Evolutionary conservation across 805 yeast genomes (phyloP).

Genomic region (Lipomyces sp.): DNA sequence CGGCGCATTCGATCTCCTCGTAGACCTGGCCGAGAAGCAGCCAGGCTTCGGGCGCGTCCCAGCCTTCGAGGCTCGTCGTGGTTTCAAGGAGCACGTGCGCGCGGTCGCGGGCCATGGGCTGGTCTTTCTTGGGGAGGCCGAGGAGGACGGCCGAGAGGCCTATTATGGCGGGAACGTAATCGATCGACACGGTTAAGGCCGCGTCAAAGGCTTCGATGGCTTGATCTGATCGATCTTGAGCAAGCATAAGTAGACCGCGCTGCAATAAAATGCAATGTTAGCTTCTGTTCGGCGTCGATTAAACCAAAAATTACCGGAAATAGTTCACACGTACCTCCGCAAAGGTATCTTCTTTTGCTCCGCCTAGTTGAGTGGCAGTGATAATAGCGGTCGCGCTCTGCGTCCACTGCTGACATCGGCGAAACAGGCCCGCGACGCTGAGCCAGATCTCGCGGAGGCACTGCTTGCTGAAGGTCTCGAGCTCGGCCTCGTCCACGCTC

Average conservation of each 20-base stretch:
- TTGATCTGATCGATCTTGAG: slow-evolving; percentile 11
- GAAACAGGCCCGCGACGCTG: slow-evolving; percentile 25
- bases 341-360: slow-evolving; percentile 25
- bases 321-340: slow-evolving; percentile 14
- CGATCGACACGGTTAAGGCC: slow-evolving; percentile 26
- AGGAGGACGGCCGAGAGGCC: slow-evolving; percentile 16
- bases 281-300: not conserved
- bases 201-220: slow-evolving; percentile 25
- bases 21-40: slow-evolving; percentile 19
- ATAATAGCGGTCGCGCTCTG: slow-evolving; percentile 25
- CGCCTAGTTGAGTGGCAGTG: slow-evolving; percentile 27
- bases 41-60: slow-evolving; percentile 28
- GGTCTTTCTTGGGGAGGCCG: slow-evolving; percentile 12
- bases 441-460: slow-evolving; percentile 28
- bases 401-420: slow-evolving; percentile 16
- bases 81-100: slow-evolving; percentile 24
- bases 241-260: slow-evolving; percentile 23
- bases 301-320: not conserved
- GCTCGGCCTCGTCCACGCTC: slow-evolving; percentile 23
- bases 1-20: slow-evolving; percentile 14
- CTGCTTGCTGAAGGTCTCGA: slow-evolving; percentile 23
- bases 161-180: slow-evolving; percentile 25
- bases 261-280: not conserved
- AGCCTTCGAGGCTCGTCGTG: slow-evolving; percentile 17
- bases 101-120: slow-evolving; percentile 29